Base-by-base conservation (phyloP, 2,329 filamentous ascomycete species). In the Diaporthe australafricana region DNA sequence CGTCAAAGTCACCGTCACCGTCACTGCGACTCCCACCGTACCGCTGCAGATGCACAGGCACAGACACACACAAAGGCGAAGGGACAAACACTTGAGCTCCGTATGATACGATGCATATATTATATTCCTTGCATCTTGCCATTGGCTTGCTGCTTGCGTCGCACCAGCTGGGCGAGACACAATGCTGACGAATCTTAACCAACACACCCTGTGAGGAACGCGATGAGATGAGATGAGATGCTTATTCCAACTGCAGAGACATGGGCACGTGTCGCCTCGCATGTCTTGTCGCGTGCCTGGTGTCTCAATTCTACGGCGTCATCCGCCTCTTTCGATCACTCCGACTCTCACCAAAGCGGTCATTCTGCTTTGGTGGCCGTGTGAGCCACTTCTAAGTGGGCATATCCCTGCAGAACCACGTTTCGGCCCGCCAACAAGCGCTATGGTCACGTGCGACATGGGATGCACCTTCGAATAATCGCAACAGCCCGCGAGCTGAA, bases 351-450 rank as follows among this genome's bases (percentile, higher is more conserved):
- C 25, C 38, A 40, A 40, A 40, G 3, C 38, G 14, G 14, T 14
- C 38, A 16, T 9, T 40, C 38, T 16, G 38, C 38, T 40, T n/a
- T 5, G 38, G 6, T 40, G 38, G 32, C 32, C 9, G 32, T 35
- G 27, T 40, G 57, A 47, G 57, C 20, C 30, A 48, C 42, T 9
- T 27, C 30, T 1, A 65, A 27, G 60, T 38, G 60, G 60, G 60
- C 60, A n/a, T 22, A 38, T 38, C 60, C 60, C 60, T 65, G 60
- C 45, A 65, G 2, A 20, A 48, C 27, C 60, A 50, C 45, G 60
- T 65, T 65, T 25, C 60, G 60, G 60, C 60, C 60, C 60, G 60
- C 60, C n/a, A 11, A 38, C 45, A 65, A 65, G 60, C 45, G 60
- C 27, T 17, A 20, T 2, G n/a, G 45, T 65, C 60, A 65, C 60